These are phyloP conservation scores for Gymnopilus dilepis DNA, from an alignment of 768 basidiomycete species.

Conservation along the genomic window DNA sequence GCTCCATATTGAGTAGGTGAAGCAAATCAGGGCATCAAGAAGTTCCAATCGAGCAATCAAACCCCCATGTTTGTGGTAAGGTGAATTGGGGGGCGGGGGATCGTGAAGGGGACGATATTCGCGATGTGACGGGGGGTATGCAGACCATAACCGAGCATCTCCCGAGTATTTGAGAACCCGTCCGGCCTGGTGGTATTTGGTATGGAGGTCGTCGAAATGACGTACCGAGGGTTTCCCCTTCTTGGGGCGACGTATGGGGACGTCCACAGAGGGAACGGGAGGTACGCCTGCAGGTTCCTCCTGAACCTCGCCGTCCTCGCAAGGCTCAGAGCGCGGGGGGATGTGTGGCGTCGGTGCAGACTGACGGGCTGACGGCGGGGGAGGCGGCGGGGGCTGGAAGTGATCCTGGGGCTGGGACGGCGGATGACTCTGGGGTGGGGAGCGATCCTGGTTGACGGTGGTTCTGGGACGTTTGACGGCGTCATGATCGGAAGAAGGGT, in stretches of 20 bases:
- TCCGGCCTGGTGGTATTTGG: conserved; percentile 72
- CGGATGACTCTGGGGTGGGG: conserved; percentile 31
- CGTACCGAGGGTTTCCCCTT: conserved; percentile 54
- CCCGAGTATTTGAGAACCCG: conserved; percentile 85
- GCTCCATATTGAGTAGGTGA: conserved; percentile 85
- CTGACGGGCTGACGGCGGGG: conserved; percentile 32
- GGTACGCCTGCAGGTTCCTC: conserved; percentile 45
- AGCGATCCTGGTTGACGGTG: conserved; percentile 34
- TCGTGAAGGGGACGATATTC: conserved; percentile 66
- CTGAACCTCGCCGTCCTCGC: conserved; percentile 59
- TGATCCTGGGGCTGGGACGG: conserved; percentile 33
- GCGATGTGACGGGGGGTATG: conserved; percentile 66
- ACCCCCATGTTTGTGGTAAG: conserved; percentile 77
- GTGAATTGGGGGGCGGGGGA: conserved; percentile 68
- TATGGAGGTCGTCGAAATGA: conserved; percentile 66
- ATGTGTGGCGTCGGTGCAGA: conserved; percentile 28
- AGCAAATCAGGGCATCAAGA: conserved; percentile 81
- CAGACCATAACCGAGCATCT: conserved; percentile 78
- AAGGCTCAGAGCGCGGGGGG: conserved; percentile 46
- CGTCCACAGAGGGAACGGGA: conserved; percentile 36
- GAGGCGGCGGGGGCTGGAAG: conserved; percentile 17
- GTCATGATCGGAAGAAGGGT: conserved; percentile 43
- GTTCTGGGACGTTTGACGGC: conserved; percentile 53
- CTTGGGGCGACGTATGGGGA: conserved; percentile 72
- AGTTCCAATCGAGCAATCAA: conserved; percentile 81